These are phyloP conservation scores for Nothophytophthora sp. DNA, from an alignment of 352 stramenopile genomes.

Conservation along the genomic window DNA sequence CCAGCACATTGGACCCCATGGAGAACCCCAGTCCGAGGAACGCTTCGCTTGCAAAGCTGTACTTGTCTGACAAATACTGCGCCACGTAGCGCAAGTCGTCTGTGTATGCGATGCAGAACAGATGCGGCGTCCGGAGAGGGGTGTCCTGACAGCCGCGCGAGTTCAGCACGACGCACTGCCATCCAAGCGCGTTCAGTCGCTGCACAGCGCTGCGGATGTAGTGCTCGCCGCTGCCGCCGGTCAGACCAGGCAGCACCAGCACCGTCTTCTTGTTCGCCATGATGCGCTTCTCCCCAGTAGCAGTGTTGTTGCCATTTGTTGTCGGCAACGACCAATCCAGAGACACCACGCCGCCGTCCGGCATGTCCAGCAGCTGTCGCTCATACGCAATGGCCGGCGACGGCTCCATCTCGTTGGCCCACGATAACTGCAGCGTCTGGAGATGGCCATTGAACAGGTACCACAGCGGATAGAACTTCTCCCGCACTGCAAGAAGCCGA, in stretches of 20 bases:
- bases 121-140: conserved; percentile 42
- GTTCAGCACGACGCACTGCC: conserved; percentile 74
- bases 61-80: conserved; percentile 32
- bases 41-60: conserved; percentile 37
- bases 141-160: conserved; percentile 58
- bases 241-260: conserved; percentile 60
- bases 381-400: conserved; percentile 45
- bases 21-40: conserved; percentile 68
- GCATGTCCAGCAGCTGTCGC: conserved; percentile 60
- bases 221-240: conserved; percentile 59
- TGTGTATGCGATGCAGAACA: conserved; percentile 74
- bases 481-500: conserved; percentile 16
- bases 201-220: conserved; percentile 64
- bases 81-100: conserved; percentile 58
- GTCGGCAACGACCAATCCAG: conserved; percentile 62
- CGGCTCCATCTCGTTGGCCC: conserved; percentile 29
- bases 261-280: conserved; percentile 36
- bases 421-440: conserved; percentile 54
- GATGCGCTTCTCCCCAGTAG: conserved; percentile 24
- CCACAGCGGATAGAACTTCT: conserved; percentile 59
- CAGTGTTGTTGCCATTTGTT: conserved; percentile 7
- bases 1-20: conserved; percentile 71
- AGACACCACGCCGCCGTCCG: conserved; percentile 67
- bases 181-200: conserved; percentile 33
- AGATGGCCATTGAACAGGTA: conserved; percentile 67